phyloP scores from a whole-genome alignment of 1,139 yeast species.

The Torulaspora pretoriensis region DNA sequence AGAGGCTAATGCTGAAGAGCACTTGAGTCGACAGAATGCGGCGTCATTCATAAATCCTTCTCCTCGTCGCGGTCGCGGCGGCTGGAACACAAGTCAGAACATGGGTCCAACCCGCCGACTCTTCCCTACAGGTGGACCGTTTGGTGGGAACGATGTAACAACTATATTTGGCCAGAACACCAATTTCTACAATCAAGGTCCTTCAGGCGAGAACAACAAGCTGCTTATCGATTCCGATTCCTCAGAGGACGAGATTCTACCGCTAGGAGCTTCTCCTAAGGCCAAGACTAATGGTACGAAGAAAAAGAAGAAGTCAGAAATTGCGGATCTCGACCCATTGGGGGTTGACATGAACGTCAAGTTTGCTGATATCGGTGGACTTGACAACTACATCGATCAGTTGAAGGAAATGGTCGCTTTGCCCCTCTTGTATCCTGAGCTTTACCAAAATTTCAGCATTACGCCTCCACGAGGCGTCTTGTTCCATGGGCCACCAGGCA shows the following conservation, averaged over 20 bases:
- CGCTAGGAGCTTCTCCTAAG: constrained; percentile 36
- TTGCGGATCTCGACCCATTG: constrained; percentile 92
- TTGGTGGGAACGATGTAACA: constrained; percentile 86
- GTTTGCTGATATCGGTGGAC: constrained; percentile 87
- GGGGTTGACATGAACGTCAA: constrained; percentile 93
- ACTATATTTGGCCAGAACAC: constrained; percentile 69
- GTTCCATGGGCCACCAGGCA: constrained; percentile 99
- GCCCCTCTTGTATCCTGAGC: constrained; percentile 89
- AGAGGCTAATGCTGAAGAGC: constrained; percentile 33
- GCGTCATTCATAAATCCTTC: constrained; percentile 32
- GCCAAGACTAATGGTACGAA: constrained; percentile 23
- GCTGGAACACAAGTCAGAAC: constrained; percentile 27
- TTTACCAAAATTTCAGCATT: constrained; percentile 82
- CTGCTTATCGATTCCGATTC: constrained; percentile 55
- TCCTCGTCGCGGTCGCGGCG: constrained; percentile 37
- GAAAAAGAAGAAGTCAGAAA: constrained; percentile 54
- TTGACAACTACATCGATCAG: constrained; percentile 84
- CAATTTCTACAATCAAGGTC: constrained; percentile 37
- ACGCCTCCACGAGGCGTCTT: constrained; percentile 98
- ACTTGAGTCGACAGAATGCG: constrained; percentile 8
- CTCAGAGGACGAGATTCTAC: constrained; percentile 55
- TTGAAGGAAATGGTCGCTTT: constrained; percentile 95
- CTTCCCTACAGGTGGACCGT: constrained; percentile 96
- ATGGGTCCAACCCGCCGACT: constrained; percentile 52
- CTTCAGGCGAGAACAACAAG: constrained; percentile 38